Percentiles rank a stretch among this genome's conserved stretches.
These are phyloP conservation scores for Saussurea involucrata DNA, from an alignment of 129 eudicot species.

Conservation along the genomic window DNA sequence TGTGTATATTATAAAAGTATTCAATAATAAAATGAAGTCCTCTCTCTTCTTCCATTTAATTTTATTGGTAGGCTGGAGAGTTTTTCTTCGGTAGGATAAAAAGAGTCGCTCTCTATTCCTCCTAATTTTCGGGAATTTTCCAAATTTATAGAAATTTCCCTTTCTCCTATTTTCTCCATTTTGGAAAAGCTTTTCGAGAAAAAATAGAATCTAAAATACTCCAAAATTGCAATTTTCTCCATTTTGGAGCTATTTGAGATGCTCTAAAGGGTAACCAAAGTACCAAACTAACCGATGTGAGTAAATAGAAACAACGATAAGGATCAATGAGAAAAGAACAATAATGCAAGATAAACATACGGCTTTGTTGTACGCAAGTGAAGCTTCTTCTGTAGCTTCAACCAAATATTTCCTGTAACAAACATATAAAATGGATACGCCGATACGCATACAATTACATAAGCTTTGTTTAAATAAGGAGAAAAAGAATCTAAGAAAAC, in stretches of 20 bases:
- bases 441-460: neutral
- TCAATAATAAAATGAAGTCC: too few relatives aligned
- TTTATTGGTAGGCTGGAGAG: too few relatives aligned
- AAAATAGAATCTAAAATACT: neutral
- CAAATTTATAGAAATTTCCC: too few relatives aligned
- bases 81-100: too few relatives aligned
- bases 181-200: too few relatives aligned
- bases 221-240: neutral
- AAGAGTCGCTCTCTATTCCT: too few relatives aligned
- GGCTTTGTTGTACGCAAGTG: constrained; percentile 93
- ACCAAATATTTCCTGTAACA: constrained; percentile 72
- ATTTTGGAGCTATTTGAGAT: neutral
- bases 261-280: neutral
- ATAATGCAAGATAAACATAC: constrained; percentile 36
- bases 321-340: neutral
- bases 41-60: too few relatives aligned
- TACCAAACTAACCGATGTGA: too few relatives aligned
- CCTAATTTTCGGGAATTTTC: too few relatives aligned
- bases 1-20: too few relatives aligned
- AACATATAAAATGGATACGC: neutral
- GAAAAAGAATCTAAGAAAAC: neutral
- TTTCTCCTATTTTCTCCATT: too few relatives aligned
- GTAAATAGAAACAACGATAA: neutral
- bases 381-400: constrained; percentile 97
- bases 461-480: neutral